These are phyloP conservation scores for Zygosaccharomyces gambellarensis DNA, from an alignment of 805 yeast species.

Conservation along the genomic window DNA sequence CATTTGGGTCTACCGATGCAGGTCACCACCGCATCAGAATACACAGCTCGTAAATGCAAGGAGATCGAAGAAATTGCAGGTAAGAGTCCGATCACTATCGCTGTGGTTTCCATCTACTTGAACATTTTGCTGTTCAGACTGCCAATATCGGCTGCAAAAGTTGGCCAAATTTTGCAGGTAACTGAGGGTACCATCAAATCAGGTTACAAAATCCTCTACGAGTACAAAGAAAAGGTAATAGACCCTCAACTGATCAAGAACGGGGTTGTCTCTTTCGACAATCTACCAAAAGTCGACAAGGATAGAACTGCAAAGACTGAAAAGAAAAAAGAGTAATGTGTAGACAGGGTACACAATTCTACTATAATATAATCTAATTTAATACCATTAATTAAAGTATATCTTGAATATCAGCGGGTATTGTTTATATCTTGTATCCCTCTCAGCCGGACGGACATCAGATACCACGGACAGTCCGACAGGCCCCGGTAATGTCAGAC, in stretches of 20 bases:
- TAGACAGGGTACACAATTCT: no score
- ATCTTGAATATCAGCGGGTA: background rate
- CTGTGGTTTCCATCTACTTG: constrained; percentile 95
- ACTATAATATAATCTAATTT: background rate
- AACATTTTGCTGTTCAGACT: constrained; percentile 84
- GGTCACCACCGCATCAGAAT: constrained; percentile 88
- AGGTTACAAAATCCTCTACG: constrained; percentile 75
- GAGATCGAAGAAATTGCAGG: constrained; percentile 94
- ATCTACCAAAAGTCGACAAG: constrained; percentile 32
- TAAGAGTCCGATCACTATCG: constrained; percentile 93
- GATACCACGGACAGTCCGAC: background rate
- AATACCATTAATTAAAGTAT: background rate
- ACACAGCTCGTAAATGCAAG: constrained; percentile 83
- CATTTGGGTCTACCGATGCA: constrained; percentile 82
- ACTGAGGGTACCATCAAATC: constrained; percentile 97
- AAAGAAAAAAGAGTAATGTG: constrained; percentile 11
- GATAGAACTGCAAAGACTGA: constrained; percentile 24
- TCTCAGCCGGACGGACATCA: no score
- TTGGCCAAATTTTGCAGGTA: constrained; percentile 90
- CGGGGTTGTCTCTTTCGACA: constrained; percentile 30
- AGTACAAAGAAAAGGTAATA: constrained; percentile 62
- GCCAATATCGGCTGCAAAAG: constrained; percentile 68
- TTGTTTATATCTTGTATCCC: no score
- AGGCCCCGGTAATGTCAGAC: background rate
- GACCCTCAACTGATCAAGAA: constrained; percentile 32